phyloP scores from a whole-genome alignment of 1,284 basidiomycete genomes.

The Ceratobasidium papillatum region DNA sequence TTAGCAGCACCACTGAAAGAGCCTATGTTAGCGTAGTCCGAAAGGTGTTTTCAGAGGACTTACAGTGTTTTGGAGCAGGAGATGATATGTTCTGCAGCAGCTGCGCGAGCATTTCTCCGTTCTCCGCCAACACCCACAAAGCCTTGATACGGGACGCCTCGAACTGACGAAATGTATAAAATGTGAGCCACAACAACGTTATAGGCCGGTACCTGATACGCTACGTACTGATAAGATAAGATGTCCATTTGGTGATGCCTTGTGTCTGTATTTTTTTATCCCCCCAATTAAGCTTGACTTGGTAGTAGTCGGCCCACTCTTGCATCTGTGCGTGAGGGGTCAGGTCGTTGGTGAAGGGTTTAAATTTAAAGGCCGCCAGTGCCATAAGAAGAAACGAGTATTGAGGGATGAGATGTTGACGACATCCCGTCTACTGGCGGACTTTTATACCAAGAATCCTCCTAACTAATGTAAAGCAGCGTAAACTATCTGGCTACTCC shows the following conservation, averaged over 20 bases:
- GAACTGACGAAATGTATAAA: background rate
- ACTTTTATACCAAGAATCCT: too few species aligned
- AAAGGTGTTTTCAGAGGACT: background rate
- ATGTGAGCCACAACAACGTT: background rate
- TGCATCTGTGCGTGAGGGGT: conserved; percentile 1
- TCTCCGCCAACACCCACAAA: background rate
- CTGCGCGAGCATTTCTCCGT: background rate
- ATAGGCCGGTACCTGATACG: background rate
- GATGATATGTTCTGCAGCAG: background rate
- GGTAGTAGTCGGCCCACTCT: conserved; percentile 13
- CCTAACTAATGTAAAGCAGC: too few species aligned
- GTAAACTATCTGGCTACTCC: too few species aligned
- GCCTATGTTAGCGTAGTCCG: background rate
- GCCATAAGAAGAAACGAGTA: too few species aligned
- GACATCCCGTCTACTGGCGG: too few species aligned
- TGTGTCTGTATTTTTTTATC: background rate
- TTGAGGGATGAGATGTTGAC: too few species aligned
- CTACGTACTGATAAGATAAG: conserved; percentile 13
- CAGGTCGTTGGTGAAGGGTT: background rate
- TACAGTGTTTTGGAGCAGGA: background rate
- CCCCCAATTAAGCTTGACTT: background rate
- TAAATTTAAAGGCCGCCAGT: background rate
- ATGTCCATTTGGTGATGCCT: background rate
- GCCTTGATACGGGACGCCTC: background rate
- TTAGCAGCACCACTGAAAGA: background rate